A percentile compares a stretch with the other conserved stretches of the same genome.
Conservation (phyloP, 768 basidiomycete species). For the Lactarius psammicola region DNA sequence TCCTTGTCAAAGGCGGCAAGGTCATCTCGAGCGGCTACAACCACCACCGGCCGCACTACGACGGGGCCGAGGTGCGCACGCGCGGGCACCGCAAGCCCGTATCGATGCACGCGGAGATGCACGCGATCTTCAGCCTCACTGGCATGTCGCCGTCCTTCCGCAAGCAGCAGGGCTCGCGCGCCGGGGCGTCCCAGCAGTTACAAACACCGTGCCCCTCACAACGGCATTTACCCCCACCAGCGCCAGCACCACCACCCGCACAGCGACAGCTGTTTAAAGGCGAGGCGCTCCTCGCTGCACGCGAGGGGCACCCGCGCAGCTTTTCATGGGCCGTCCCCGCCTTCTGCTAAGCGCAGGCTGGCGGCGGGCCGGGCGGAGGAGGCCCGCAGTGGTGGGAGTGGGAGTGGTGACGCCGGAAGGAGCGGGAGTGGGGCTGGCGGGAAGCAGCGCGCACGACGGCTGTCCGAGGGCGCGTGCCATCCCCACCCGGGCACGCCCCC, state of each 20-base stretch:
- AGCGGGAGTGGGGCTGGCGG: neutral
- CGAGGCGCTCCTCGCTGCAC: constrained; percentile 25
- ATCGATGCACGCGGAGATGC: constrained; percentile 65
- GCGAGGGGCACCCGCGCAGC: constrained; percentile 26
- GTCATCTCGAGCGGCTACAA: constrained; percentile 52
- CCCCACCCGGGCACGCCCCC: constrained; percentile 13
- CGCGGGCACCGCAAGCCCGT: constrained; percentile 44
- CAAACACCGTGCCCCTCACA: constrained; percentile 11
- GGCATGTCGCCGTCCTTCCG: constrained; percentile 52
- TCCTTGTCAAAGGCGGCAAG: constrained; percentile 55
- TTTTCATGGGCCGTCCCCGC: constrained; percentile 8
- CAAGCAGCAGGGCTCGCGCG: constrained; percentile 42
- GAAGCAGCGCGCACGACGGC: no score
- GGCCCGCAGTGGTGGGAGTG: constrained; percentile 19
- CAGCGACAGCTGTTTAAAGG: constrained; percentile 26
- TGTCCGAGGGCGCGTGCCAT: constrained; percentile 1
- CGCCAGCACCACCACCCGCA: constrained; percentile 26
- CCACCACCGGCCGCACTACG: constrained; percentile 54
- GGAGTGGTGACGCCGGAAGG: no score
- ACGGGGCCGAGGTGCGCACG: constrained; percentile 42
- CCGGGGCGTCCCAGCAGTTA: constrained; percentile 31
- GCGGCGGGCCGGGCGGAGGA: no score
- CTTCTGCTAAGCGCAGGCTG: constrained; percentile 8
- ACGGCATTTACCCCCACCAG: constrained; percentile 25
- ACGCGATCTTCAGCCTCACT: constrained; percentile 52